Base-by-base conservation (phyloP, 1,139 yeast genomes). In the Debaryomycetaceae sp. region DNA sequence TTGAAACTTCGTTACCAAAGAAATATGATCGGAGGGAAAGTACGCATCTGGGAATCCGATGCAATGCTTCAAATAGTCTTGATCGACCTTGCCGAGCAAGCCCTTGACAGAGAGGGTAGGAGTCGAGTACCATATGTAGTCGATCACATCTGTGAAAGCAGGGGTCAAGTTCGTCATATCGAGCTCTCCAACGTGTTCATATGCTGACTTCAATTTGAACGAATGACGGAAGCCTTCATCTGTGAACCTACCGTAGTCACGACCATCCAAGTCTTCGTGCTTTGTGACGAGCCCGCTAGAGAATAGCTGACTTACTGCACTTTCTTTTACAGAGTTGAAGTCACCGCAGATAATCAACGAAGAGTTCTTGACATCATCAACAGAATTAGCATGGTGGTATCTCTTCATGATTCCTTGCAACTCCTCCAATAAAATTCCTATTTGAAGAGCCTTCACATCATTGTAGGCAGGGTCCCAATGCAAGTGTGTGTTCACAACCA, bases 391-490 rank as follows among this genome's bases (percentile, higher is more conserved):
- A 37, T 74, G 75, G 42, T 76, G 71, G 47, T 58, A 63, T 52
- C 77, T 81, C 55, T 77, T 78, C 39, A 79, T 64, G 33, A 83
- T 62, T 2, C 66, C 67, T 57, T 88, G 94, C 54, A 92, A 66
- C 62, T 92, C 96, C 57, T 92, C 98, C 58, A 94, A 69, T 48
- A 94, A 70, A 35, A 92, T 83, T 36, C 96, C 97, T 41, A 87
- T 92, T 70, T 94, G 98, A 64, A 94, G 84, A 6, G 97, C 80
- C 64, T 94, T 94, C 44, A 94, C 99, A 67, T 94, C 99, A 59
- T 88, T 87, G 59, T 82, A 87, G 36, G 88, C 89, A 7, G 98
- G 98, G 67, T 92, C 98, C 98, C 98, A 94, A 62, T 91, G 97
- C 61, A 92, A 79, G 73, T 94, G 99, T 0, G 98, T 91, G 54